Conservation (phyloP, 2,329 filamentous ascomycete genomes). For the Curvularia verruculosa region DNA sequence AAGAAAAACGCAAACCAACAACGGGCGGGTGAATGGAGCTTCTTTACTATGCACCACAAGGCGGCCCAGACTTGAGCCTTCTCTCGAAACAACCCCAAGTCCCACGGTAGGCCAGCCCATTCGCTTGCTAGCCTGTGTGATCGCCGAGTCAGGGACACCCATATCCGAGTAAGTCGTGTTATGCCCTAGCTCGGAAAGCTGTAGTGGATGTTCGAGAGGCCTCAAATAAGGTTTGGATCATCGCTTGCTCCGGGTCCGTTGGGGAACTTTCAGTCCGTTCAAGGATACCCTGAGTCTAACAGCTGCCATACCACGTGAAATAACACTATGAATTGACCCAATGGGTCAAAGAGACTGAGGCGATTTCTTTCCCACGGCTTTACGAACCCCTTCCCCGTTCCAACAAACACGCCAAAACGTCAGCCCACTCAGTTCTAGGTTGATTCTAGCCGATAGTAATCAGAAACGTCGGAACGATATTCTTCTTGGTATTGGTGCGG, state of each 20-base stretch:
- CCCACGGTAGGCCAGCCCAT: conserved; percentile 21
- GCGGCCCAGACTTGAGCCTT: conserved; percentile 18
- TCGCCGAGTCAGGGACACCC: conserved; percentile 24
- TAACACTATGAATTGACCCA: conserved; percentile 3
- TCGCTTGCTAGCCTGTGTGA: conserved; percentile 27
- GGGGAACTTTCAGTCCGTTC: conserved; percentile 11
- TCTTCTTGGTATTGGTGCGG: conserved; percentile 3
- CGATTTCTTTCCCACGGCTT: background rate
- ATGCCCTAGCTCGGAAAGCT: conserved; percentile 15
- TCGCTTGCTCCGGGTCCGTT: conserved; percentile 28
- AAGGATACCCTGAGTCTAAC: conserved; percentile 24
- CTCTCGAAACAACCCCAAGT: conserved; percentile 16
- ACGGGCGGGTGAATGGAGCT: conserved; percentile 15
- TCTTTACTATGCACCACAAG: conserved; percentile 25
- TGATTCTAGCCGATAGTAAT: conserved; percentile 8
- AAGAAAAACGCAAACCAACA: conserved; percentile 7
- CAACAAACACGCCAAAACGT: background rate
- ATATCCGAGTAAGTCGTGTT: conserved; percentile 16
- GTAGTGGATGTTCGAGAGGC: conserved; percentile 19
- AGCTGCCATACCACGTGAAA: conserved; percentile 22
- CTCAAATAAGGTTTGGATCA: conserved; percentile 23
- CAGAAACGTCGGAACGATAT: conserved; percentile 6
- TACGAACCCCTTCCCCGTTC: background rate
- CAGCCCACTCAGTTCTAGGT: conserved; percentile 1
- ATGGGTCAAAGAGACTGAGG: conserved; percentile 1